Base-by-base conservation (phyloP, 2,329 filamentous ascomycete species). In the Nemania serpens region DNA sequence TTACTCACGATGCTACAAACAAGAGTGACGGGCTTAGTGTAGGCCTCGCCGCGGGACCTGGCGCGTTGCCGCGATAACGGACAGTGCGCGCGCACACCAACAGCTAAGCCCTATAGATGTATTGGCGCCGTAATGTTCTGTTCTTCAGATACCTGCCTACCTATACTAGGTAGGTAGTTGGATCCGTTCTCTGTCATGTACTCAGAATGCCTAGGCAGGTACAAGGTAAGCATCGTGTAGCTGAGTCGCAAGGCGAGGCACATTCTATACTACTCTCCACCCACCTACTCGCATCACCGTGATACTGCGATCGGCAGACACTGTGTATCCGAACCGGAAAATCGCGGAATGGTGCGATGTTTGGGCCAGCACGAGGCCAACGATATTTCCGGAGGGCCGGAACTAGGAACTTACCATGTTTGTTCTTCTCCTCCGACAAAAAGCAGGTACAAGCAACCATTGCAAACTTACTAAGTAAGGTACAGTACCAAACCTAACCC, bases 1-100 rank as follows among this genome's bases (percentile, higher is more conserved):
- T 29, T 57, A 49, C 55, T 50, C 49, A 62, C 59, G 55, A 62
- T 55, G 55, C 55, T 54, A 55, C 55, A 62, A 50, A 59, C 59
- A 62, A 62, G 55, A 36, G 49, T 46, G 43, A 41, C 25, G 45
- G 39, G 36, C 36, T 41, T 51, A 45, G 29, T 29, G 25, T 46
- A 25, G 46, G 34, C 22, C 51, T 45, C 33, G 25, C 37, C 20
- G 29, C 20, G 46, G 34, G 17, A 25, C 54, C 29, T 48, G 39
- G 13, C 25, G 37, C 33, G 48, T 13, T 41, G 29, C 48, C 55
- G 59, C 59, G 62, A 58, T 64, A 62, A 62, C 62, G 62, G 62
- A 64, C 62, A 64, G 62, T 62, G 58, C 51, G 50, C 45, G 17
- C 37, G 25, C 36, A 22, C 39, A 18, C 17, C 25, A 29, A 29